Conservation (phyloP, 805 yeast species). For the Myxozyma vanderwaltii region DNA sequence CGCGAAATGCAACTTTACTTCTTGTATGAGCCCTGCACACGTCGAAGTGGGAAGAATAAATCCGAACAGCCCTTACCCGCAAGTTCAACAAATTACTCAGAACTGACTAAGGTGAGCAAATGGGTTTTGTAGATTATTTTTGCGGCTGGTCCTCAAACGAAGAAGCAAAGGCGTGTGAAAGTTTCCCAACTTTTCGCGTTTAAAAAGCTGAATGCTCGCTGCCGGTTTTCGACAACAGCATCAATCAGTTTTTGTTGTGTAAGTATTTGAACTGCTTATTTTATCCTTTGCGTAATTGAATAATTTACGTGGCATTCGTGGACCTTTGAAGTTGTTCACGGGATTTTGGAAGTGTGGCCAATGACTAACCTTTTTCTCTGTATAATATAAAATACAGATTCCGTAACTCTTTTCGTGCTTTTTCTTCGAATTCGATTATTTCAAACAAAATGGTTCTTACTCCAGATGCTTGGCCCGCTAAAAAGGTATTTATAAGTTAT, state of each 20-base stretch:
- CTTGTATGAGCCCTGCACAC: neutral
- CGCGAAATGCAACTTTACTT: too few relatives aligned
- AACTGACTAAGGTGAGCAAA: neutral
- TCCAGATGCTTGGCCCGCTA: constrained; percentile 30
- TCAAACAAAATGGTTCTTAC: constrained; percentile 12
- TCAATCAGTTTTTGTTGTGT: neutral
- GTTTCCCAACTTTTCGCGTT: too few relatives aligned
- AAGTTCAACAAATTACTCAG: neutral
- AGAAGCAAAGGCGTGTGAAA: too few relatives aligned
- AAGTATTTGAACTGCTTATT: too few relatives aligned
- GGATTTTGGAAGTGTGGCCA: too few relatives aligned
- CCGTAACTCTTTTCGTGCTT: constrained; percentile 1
- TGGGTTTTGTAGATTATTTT: too few relatives aligned
- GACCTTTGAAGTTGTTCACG: too few relatives aligned
- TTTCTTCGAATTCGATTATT: neutral
- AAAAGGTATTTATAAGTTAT: constrained; percentile 10
- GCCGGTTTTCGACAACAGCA: neutral
- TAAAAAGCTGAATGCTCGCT: constrained; percentile 1
- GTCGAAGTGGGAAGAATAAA: constrained; percentile 17
- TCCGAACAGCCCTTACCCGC: constrained; percentile 5
- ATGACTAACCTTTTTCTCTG: neutral
- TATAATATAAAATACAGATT: neutral
- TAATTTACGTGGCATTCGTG: too few relatives aligned
- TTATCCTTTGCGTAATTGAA: too few relatives aligned
- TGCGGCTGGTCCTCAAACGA: neutral